Evolutionary conservation across 192 early-diverging fungal species (phyloP).

Genomic region (Podila epicladia): DNA sequence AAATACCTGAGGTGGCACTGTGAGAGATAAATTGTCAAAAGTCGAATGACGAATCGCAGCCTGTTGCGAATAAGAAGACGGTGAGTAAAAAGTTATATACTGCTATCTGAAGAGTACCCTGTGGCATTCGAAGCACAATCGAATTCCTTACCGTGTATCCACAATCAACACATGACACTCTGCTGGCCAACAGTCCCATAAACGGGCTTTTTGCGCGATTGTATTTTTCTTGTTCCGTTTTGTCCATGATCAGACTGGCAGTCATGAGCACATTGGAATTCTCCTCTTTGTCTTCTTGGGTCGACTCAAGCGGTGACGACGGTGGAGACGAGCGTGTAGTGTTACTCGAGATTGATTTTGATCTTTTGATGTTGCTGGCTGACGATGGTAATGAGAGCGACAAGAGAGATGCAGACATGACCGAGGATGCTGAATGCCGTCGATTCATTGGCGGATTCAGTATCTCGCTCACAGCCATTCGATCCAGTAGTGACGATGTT

Average conservation of each 20-base stretch:
- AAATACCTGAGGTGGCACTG: conserved; percentile 60
- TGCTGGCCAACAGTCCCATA: conserved; percentile 72
- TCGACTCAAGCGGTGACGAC: not conserved
- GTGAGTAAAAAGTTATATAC: not conserved
- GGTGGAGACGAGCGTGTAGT: not conserved
- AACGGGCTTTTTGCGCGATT: conserved; percentile 61
- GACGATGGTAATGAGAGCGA: not conserved
- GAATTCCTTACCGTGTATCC: conserved; percentile 62
- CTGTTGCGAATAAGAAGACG: conserved; percentile 1
- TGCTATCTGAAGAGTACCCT: not conserved
- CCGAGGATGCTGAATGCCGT: conserved; percentile 7
- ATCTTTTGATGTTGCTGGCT: too few species aligned
- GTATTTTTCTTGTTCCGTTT: conserved; percentile 33
- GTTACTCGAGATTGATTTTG: too few species aligned
- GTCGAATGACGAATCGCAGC: conserved; percentile 79
- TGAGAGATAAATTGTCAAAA: conserved; percentile 76
- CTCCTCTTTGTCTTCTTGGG: not conserved
- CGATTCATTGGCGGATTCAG: conserved; percentile 2
- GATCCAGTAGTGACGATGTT: conserved; percentile 19
- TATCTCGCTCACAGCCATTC: conserved; percentile 26
- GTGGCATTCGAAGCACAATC: too few species aligned
- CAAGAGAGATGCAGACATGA: conserved; percentile 29
- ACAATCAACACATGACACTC: conserved; percentile 75
- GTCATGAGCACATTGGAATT: conserved; percentile 3
- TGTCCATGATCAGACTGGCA: conserved; percentile 15